Evolutionary conservation across 805 yeast species (phyloP).

Genomic region (Starmerella stellata): DNA sequence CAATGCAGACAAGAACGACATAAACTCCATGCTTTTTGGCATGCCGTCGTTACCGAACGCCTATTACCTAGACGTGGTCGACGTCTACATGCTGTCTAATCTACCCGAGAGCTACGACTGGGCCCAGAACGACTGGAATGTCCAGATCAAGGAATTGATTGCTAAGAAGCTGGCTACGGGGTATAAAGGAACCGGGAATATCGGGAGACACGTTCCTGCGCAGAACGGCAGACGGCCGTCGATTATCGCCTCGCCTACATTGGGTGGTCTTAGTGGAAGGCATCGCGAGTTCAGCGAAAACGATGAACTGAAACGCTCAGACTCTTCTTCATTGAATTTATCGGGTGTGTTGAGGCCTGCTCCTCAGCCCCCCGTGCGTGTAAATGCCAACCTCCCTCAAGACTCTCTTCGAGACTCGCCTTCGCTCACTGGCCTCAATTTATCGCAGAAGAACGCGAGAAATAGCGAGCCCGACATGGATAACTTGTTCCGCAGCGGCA

Average conservation of each 20-base stretch:
- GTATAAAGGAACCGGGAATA: slow-evolving; percentile 29
- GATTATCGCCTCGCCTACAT: slow-evolving; percentile 1
- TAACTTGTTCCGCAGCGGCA: neutral
- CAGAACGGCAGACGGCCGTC: neutral
- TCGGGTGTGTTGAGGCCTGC: neutral
- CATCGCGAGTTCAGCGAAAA: neutral
- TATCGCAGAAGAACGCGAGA: neutral
- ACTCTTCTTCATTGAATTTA: neutral
- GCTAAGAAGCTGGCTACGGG: slow-evolving; percentile 34
- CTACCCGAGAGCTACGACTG: slow-evolving; percentile 29
- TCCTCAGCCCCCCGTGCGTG: neutral
- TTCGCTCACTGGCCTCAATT: neutral
- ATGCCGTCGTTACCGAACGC: slow-evolving; percentile 66
- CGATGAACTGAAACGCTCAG: neutral
- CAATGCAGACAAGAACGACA: slow-evolving; percentile 52
- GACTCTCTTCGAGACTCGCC: neutral
- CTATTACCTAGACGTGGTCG: slow-evolving; percentile 51
- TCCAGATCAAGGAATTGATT: slow-evolving; percentile 36
- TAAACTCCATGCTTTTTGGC: slow-evolving; percentile 53
- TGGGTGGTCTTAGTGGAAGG: neutral
- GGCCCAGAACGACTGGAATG: slow-evolving; percentile 44
- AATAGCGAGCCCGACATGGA: slow-evolving; percentile 1
- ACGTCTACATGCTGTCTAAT: slow-evolving; percentile 30
- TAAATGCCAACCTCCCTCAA: no score
- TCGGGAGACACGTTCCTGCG: slow-evolving; percentile 13